Conservation (phyloP, 1,284 basidiomycete genomes). For the Rhizoctonia solani region DNA sequence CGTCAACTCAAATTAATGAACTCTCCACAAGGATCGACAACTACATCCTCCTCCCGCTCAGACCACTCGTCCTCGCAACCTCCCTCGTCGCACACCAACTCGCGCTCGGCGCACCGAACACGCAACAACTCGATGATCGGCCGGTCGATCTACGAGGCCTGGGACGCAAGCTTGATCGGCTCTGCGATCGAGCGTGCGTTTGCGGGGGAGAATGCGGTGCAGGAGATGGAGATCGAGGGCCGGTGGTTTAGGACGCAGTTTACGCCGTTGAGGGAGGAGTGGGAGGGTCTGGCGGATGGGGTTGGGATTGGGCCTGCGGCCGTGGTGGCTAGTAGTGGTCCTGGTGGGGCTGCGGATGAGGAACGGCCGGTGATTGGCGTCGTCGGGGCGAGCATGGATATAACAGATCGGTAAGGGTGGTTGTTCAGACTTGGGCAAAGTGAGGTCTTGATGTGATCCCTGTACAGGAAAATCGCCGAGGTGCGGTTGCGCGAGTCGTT, state of each 20-base stretch:
- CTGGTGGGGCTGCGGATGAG: neutral
- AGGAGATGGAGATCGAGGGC: conserved; percentile 32
- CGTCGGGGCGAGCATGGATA: conserved; percentile 27
- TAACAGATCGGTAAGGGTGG: conserved; percentile 31
- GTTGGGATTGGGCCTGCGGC: neutral
- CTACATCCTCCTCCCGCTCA: conserved; percentile 13
- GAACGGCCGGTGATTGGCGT: conserved; percentile 25
- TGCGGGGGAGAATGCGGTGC: conserved; percentile 7
- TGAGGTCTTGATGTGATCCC: too few species aligned
- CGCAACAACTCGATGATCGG: conserved; percentile 32
- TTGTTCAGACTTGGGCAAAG: neutral
- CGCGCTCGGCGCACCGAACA: neutral
- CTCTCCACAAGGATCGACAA: conserved; percentile 11
- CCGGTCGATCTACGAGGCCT: conserved; percentile 19
- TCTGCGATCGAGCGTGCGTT: conserved; percentile 19
- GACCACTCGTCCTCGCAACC: conserved; percentile 12
- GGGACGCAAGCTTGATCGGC: conserved; percentile 6
- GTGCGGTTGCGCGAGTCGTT: conserved; percentile 24
- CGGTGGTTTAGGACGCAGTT: conserved; percentile 31
- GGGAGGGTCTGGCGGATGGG: neutral
- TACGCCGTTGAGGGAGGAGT: conserved; percentile 27
- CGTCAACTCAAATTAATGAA: conserved; percentile 12
- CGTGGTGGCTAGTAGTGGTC: neutral
- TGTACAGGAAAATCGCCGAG: conserved; percentile 26
- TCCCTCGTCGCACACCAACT: neutral